phyloP scores from a whole-genome alignment of 176 grass and related monocot genomes.

The Dactylis glomerata region DNA sequence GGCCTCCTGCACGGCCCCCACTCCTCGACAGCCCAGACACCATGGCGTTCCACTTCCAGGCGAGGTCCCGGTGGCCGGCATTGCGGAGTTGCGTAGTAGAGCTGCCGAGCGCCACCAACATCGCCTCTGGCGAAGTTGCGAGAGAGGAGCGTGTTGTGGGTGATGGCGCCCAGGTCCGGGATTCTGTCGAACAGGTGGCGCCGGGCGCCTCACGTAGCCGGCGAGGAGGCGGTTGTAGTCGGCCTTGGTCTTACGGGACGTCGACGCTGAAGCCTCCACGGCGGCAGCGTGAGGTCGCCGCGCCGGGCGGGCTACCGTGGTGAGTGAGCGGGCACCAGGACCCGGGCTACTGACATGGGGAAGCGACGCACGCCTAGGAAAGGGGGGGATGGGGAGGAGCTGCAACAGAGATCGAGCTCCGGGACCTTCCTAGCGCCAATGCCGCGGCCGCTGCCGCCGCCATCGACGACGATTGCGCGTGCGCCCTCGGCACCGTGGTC shows the following conservation, averaged over 20 bases:
- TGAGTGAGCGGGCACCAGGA: no score
- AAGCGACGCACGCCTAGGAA: no score
- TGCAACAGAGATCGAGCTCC: no score
- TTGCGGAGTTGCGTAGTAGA: constrained; percentile 46
- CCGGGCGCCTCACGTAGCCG: neutral
- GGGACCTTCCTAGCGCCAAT: no score
- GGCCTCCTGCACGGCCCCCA: constrained; percentile 39
- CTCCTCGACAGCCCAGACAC: constrained; percentile 44
- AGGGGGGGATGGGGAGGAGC: no score
- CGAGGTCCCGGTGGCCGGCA: constrained; percentile 41
- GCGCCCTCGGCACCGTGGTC: no score
- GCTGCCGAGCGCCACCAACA: constrained; percentile 28
- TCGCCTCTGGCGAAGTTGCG: constrained; percentile 51
- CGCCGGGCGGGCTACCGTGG: no score
- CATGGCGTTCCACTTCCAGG: constrained; percentile 68
- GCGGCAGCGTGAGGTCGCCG: constrained; percentile 29
- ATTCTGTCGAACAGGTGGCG: constrained; percentile 38
- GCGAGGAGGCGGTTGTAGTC: constrained; percentile 55
- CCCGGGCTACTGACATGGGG: no score
- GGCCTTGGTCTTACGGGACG: constrained; percentile 21
- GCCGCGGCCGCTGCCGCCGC: no score
- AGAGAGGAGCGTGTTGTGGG: constrained; percentile 70
- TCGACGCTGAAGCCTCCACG: constrained; percentile 2
- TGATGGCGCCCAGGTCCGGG: constrained; percentile 34
- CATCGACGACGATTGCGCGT: no score